These are phyloP conservation scores for Monosporascus sp. DNA, from an alignment of 2,329 filamentous ascomycete species.

Conservation along the genomic window DNA sequence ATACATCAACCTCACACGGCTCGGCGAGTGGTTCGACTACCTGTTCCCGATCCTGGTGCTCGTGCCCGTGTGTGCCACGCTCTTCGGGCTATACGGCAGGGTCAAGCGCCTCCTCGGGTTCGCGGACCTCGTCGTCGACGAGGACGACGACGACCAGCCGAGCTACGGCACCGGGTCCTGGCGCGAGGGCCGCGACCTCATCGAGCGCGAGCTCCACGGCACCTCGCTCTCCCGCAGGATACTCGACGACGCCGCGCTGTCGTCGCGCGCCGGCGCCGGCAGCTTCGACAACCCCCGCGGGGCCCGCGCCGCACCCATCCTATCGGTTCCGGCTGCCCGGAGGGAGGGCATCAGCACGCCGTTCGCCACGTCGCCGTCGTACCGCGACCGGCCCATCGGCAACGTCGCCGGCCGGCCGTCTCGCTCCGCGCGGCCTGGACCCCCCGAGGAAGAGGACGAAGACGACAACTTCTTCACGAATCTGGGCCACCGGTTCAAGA, in stretches of 20 bases:
- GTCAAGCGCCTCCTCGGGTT: slow-evolving; percentile 75
- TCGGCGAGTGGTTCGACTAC: slow-evolving; percentile 80
- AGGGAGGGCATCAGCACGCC: slow-evolving; percentile 36
- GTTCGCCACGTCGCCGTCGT: slow-evolving; percentile 36
- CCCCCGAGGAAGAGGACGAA: slow-evolving; percentile 54
- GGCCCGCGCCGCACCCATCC: slow-evolving; percentile 38
- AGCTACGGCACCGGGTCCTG: slow-evolving; percentile 76
- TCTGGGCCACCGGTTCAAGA: slow-evolving; percentile 79
- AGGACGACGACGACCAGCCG: slow-evolving; percentile 58
- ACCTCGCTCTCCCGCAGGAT: slow-evolving; percentile 46
- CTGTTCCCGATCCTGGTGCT: slow-evolving; percentile 87
- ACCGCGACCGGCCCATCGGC: slow-evolving; percentile 24
- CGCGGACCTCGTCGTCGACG: slow-evolving; percentile 67
- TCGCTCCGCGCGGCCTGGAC: slow-evolving; percentile 3
- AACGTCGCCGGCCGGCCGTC: slow-evolving; percentile 17
- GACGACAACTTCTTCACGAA: slow-evolving; percentile 80
- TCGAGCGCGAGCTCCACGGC: slow-evolving; percentile 77
- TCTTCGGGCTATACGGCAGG: slow-evolving; percentile 85
- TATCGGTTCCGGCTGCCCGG: slow-evolving; percentile 41
- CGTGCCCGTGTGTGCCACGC: slow-evolving; percentile 75
- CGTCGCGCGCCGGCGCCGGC: slow-evolving; percentile 14
- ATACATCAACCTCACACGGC: slow-evolving; percentile 74
- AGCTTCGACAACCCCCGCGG: slow-evolving; percentile 14
- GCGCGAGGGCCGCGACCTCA: slow-evolving; percentile 86
- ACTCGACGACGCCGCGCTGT: slow-evolving; percentile 37